Evolutionary conservation across 106 monocot genomes (phyloP).

Genomic region (Acorus gramineus): DNA sequence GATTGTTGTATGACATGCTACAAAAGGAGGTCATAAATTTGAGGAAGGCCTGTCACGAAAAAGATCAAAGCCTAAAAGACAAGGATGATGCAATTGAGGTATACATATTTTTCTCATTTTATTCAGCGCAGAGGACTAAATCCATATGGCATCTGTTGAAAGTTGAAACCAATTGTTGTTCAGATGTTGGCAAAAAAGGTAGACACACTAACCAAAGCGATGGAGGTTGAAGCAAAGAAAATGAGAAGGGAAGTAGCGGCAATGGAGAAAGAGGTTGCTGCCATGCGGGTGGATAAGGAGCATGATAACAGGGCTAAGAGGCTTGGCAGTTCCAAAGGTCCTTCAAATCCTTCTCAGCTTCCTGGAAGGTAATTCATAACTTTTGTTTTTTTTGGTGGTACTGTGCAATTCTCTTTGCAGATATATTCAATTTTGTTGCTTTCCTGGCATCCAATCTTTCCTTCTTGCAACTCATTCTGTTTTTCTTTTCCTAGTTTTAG

Average conservation of each 20-base stretch:
- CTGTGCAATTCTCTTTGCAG: too few relatives aligned
- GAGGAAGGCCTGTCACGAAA: slow-evolving; percentile 86
- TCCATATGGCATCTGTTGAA: neutral
- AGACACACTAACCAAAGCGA: slow-evolving; percentile 89
- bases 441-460: too few relatives aligned
- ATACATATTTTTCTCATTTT: neutral
- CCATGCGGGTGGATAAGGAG: slow-evolving; percentile 77
- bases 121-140: neutral
- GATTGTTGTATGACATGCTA: slow-evolving; percentile 78
- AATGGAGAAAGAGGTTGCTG: slow-evolving; percentile 91
- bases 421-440: too few relatives aligned
- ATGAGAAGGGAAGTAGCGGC: slow-evolving; percentile 94
- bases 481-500: too few relatives aligned
- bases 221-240: slow-evolving; percentile 96
- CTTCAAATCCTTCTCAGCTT: slow-evolving; percentile 52
- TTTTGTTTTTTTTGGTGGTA: neutral
- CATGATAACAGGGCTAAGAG: slow-evolving; percentile 64
- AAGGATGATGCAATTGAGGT: slow-evolving; percentile 98
- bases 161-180: slow-evolving; percentile 2
- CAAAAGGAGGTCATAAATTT: slow-evolving; percentile 82
- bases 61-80: slow-evolving; percentile 90
- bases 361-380: slow-evolving; percentile 43
- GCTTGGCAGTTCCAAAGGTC: slow-evolving; percentile 41
- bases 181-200: slow-evolving; percentile 89
- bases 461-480: too few relatives aligned